These are phyloP conservation scores for Diaporthe citri DNA, from an alignment of 2,329 filamentous ascomycete genomes.

Conservation along the genomic window DNA sequence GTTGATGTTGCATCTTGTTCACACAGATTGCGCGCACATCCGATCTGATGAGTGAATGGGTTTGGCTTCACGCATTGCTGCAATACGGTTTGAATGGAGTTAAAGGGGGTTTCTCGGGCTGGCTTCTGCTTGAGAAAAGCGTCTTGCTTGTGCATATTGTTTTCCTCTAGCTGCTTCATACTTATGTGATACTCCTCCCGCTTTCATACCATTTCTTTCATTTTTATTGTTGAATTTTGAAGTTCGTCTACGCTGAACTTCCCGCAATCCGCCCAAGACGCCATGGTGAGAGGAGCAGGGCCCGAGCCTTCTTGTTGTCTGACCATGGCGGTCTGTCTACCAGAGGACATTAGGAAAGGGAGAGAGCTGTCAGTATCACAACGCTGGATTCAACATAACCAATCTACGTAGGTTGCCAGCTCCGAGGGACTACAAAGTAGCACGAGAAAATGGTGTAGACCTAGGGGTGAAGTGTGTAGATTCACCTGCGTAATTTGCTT, in stretches of 20 bases:
- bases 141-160: not conserved
- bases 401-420: not conserved
- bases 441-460: no score
- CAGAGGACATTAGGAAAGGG: not conserved
- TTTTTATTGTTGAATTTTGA: not conserved
- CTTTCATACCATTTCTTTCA: not conserved
- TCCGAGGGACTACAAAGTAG: no score
- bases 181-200: not conserved
- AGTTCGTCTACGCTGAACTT: not conserved
- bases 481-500: not conserved
- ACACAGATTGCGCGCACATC: not conserved
- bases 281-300: no score
- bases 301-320: no score
- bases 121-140: slow-evolving; percentile 10
- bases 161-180: not conserved
- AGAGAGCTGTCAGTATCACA: not conserved
- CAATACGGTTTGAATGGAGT: not conserved
- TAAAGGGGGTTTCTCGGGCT: not conserved
- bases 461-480: no score
- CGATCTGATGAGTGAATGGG: not conserved
- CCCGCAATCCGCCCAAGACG: not conserved
- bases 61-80: not conserved
- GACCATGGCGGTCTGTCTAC: not conserved
- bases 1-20: not conserved
- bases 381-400: not conserved